Evolutionary conservation across 1,139 yeast species (phyloP).

Genomic region (Meyerozyma sp.): DNA sequence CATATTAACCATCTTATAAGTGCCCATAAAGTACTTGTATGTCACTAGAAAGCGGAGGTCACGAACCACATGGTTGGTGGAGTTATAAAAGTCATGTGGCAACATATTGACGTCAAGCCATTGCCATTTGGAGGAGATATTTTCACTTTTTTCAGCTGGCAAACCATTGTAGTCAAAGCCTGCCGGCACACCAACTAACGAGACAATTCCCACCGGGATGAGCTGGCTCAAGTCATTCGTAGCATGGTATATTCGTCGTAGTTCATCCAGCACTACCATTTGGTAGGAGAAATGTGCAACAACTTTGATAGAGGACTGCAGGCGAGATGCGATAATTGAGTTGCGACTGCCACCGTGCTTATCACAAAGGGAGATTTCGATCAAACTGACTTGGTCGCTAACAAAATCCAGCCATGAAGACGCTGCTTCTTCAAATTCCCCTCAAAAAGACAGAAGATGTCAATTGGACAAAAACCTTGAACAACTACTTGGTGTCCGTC

Average conservation of each 20-base stretch:
- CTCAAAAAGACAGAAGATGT: constrained; percentile 52
- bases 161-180: constrained; percentile 16
- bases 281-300: background rate
- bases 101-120: constrained; percentile 42
- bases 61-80: constrained; percentile 13
- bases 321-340: background rate
- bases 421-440: constrained; percentile 32
- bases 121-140: constrained; percentile 33
- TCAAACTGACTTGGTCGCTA: background rate
- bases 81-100: background rate
- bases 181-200: constrained; percentile 35
- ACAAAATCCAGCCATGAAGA: constrained; percentile 22
- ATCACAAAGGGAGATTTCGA: background rate
- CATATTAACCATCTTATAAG: constrained; percentile 27
- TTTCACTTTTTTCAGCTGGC: constrained; percentile 1
- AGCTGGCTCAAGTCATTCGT: constrained; percentile 36
- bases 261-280: background rate
- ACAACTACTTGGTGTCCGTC: constrained; percentile 50
- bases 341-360: background rate
- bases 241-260: background rate
- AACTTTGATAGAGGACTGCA: background rate
- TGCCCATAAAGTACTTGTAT: constrained; percentile 37
- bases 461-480: constrained; percentile 65
- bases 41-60: constrained; percentile 37
- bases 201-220: constrained; percentile 45